phyloP scores from a whole-genome alignment of 23 red algal genomes.

The Agarophyton chilense region DNA sequence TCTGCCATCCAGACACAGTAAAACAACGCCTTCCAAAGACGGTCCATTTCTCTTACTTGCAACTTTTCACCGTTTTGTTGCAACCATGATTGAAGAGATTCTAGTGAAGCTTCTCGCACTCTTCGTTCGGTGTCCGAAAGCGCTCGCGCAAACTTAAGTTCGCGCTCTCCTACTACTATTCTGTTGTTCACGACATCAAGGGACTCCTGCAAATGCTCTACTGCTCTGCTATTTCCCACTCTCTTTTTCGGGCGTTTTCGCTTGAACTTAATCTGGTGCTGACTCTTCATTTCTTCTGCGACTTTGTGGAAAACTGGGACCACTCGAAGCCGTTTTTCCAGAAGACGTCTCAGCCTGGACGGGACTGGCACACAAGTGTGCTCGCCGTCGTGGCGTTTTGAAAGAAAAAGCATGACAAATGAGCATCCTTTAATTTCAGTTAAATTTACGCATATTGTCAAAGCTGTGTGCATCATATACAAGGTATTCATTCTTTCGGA shows the following conservation, averaged over 20 bases:
- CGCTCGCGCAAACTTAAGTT: slow-evolving; percentile 57
- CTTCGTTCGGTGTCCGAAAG: slow-evolving; percentile 64
- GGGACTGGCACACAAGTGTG: too few relatives aligned
- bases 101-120: slow-evolving; percentile 53
- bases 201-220: neutral
- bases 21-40: slow-evolving; percentile 73
- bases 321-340: too few relatives aligned
- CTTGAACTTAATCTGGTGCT: slow-evolving; percentile 66
- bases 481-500: too few relatives aligned
- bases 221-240: slow-evolving; percentile 5
- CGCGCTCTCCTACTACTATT: slow-evolving; percentile 48
- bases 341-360: too few relatives aligned
- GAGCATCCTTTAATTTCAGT: neutral
- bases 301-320: neutral
- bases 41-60: slow-evolving; percentile 53
- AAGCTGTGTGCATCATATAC: too few relatives aligned
- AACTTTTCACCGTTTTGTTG: slow-evolving; percentile 20
- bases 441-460: too few relatives aligned
- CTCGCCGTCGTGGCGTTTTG: neutral
- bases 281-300: slow-evolving; percentile 25
- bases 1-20: slow-evolving; percentile 85
- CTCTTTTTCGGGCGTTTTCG: neutral
- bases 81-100: slow-evolving; percentile 62
- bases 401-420: neutral
- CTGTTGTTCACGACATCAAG: slow-evolving; percentile 27